phyloP scores from a whole-genome alignment of 257 asterid genomes.

The Henckelia pumila region DNA sequence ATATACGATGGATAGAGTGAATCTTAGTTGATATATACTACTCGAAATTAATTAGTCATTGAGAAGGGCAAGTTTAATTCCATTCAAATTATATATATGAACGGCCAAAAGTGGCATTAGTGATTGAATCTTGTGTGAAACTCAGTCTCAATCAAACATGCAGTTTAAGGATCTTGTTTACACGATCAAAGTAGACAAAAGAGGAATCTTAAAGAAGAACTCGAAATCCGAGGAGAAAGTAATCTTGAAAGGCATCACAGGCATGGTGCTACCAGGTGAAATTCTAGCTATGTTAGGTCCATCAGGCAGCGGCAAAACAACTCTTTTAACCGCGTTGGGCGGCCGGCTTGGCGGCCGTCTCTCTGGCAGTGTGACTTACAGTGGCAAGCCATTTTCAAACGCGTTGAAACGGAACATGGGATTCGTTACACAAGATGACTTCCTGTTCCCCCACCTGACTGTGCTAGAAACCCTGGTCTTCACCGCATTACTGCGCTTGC shows the following conservation, averaged over 20 bases:
- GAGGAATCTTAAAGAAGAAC: conserved; percentile 27
- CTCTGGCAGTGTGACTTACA: conserved; percentile 53
- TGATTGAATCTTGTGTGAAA: too few species aligned
- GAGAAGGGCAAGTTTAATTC: too few species aligned
- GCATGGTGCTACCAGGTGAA: conserved; percentile 63
- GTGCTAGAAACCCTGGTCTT: conserved; percentile 68
- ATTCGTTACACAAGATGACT: conserved; percentile 85
- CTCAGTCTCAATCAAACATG: conserved; percentile 16
- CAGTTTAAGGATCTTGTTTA: conserved; percentile 72
- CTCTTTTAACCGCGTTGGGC: conserved; percentile 70
- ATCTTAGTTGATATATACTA: too few species aligned
- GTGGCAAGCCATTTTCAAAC: conserved; percentile 53
- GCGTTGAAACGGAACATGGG: conserved; percentile 63
- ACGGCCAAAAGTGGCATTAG: too few species aligned
- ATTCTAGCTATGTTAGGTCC: conserved; percentile 90
- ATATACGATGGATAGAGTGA: too few species aligned
- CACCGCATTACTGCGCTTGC: conserved; percentile 72
- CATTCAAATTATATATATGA: too few species aligned
- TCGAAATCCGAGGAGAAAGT: conserved; percentile 38
- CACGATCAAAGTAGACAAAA: conserved; percentile 35
- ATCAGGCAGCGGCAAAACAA: conserved; percentile 89
- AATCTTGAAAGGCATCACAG: conserved; percentile 67
- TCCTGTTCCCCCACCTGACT: conserved; percentile 69
- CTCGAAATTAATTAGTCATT: too few species aligned
- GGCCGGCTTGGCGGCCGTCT: conserved; percentile 58